These are phyloP conservation scores for Paramarasmius palmivorus DNA, from an alignment of 1,284 basidiomycete genomes.

Conservation along the genomic window DNA sequence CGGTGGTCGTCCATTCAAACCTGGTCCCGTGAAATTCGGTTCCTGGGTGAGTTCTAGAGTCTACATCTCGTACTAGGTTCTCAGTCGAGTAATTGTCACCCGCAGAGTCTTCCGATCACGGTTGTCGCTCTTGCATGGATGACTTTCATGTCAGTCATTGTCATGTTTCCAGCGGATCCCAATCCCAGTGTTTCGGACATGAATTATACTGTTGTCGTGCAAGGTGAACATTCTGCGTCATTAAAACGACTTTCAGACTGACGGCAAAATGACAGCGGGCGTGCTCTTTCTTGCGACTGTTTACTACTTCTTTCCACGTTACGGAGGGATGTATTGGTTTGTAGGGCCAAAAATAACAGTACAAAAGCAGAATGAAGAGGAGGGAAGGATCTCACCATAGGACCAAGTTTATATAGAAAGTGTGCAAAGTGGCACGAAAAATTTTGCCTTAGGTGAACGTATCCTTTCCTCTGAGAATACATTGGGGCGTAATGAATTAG, in stretches of 20 bases:
- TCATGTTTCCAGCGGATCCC: conserved; percentile 22
- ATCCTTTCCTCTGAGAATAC: too few relatives aligned
- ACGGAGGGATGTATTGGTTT: conserved; percentile 20
- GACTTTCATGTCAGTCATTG: conserved; percentile 25
- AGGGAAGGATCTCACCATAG: too few relatives aligned
- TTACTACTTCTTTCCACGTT: conserved; percentile 18
- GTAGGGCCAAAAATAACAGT: too few relatives aligned
- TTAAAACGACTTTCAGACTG: too few relatives aligned
- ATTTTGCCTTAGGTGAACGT: too few relatives aligned
- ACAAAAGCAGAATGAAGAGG: too few relatives aligned
- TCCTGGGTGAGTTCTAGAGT: conserved; percentile 13
- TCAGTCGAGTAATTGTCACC: too few relatives aligned
- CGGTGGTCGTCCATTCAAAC: conserved; percentile 12
- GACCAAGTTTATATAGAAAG: too few relatives aligned
- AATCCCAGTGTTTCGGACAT: conserved; percentile 12
- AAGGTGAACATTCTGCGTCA: conserved; percentile 4
- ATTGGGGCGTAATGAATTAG: too few relatives aligned
- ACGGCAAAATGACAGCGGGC: too few relatives aligned
- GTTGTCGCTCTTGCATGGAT: conserved; percentile 22
- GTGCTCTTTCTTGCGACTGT: conserved; percentile 1
- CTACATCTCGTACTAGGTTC: too few relatives aligned
- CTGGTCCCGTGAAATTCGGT: conserved; percentile 22
- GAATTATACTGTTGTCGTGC: conserved; percentile 20
- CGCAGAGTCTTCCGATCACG: conserved; percentile 21
- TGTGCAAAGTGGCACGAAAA: too few relatives aligned